phyloP scores from a whole-genome alignment of 1,139 yeast species.

The Suhomyces guaymorum region DNA sequence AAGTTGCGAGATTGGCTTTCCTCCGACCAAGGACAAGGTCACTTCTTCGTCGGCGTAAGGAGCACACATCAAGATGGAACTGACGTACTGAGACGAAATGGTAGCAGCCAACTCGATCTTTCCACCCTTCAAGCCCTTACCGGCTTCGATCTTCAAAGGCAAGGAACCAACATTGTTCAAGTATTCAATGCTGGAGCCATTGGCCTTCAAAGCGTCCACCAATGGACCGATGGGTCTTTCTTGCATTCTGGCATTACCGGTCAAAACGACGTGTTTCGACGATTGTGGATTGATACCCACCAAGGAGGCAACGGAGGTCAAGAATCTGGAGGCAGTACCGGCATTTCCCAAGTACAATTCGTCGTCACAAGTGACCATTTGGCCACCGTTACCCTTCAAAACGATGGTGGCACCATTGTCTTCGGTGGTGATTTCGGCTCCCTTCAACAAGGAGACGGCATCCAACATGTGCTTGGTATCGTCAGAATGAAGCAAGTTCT shows the following conservation, averaged over 20 bases:
- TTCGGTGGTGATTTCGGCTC: constrained; percentile 78
- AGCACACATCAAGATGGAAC: constrained; percentile 95
- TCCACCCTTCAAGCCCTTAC: constrained; percentile 81
- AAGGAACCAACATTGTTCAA: constrained; percentile 77
- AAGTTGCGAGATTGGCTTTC: constrained; percentile 93
- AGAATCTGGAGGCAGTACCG: constrained; percentile 95
- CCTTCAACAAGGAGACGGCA: constrained; percentile 77
- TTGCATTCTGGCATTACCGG: constrained; percentile 97
- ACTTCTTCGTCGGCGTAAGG: constrained; percentile 92
- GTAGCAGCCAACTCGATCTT: constrained; percentile 93
- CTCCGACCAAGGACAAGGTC: constrained; percentile 86
- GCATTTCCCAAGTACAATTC: constrained; percentile 93
- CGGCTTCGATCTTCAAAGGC: constrained; percentile 75
- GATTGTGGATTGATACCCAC: constrained; percentile 47
- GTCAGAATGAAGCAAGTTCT: constrained; percentile 87
- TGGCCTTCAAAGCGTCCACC: constrained; percentile 81
- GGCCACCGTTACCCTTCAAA: constrained; percentile 85
- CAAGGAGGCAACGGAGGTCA: constrained; percentile 86
- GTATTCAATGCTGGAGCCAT: constrained; percentile 76
- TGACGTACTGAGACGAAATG: constrained; percentile 94
- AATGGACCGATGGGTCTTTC: constrained; percentile 97
- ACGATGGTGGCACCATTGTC: constrained; percentile 89
- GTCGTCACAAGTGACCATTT: constrained; percentile 55
- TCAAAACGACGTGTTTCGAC: constrained; percentile 57
- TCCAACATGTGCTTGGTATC: constrained; percentile 94